Evolutionary conservation across 225 moss, liverwort and hornwort genomes (phyloP).

Genomic region (Thuidium tamariscinum): DNA sequence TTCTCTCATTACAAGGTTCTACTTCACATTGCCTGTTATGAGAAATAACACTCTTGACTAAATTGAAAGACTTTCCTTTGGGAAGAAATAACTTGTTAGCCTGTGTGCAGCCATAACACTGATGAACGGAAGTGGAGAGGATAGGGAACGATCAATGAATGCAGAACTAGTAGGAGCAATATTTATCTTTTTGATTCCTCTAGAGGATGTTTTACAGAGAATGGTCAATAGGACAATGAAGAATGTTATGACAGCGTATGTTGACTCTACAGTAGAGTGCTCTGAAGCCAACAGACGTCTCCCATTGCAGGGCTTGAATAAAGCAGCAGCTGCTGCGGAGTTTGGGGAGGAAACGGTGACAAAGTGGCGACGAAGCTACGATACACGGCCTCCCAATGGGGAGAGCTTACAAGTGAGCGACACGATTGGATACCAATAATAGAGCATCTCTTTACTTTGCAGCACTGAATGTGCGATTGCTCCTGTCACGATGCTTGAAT

Average conservation of each 20-base stretch:
- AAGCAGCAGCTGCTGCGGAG: constrained; percentile 19
- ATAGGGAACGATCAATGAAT: neutral
- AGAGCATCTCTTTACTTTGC: neutral
- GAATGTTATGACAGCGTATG: neutral
- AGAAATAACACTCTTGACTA: neutral
- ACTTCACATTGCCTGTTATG: neutral
- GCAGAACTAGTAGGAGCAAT: neutral
- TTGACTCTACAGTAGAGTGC: neutral
- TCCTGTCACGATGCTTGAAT: neutral
- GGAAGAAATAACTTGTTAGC: neutral
- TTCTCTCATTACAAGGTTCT: neutral
- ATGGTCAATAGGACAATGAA: neutral
- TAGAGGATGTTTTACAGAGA: neutral
- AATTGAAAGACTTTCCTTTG: neutral
- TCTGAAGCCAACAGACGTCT: neutral
- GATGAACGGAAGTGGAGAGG: neutral
- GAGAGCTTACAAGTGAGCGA: constrained; percentile 86
- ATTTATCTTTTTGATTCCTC: neutral
- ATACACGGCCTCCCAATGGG: constrained; percentile 90
- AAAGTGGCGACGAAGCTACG: constrained; percentile 84
- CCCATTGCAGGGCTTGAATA: constrained; percentile 1
- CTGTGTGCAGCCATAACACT: neutral
- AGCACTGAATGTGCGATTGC: neutral
- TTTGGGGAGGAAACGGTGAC: constrained; percentile 70
- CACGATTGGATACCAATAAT: neutral